Base-by-base conservation (phyloP, 1,139 yeast genomes). In the Kodamaea ohmeri region DNA sequence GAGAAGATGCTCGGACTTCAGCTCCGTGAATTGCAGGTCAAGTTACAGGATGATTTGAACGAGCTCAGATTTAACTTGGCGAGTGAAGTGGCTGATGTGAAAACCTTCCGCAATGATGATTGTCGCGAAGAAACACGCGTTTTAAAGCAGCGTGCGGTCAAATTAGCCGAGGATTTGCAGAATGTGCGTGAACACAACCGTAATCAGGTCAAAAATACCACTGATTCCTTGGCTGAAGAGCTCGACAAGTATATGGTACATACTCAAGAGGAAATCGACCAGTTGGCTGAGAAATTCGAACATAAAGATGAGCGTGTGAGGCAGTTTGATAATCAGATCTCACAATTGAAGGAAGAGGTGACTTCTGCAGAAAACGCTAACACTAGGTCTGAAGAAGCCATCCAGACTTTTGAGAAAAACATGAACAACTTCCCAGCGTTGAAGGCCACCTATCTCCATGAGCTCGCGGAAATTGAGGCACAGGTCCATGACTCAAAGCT, bases 51-150 rank as follows among this genome's bases (percentile, higher is more conserved):
- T 18, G 61, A 65, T 35, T 60, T 51, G 42, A 60, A 61, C 19
- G 67, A 65, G 29, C 44, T 63, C 25, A 59, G 58, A 34, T 62
- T 57, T 42, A 61, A 64, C 37, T 48, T 69, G 39, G 50, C 55
- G 25, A 51, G 60, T 33, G 69, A 68, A 41, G 43, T 67, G 7
- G 49, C 54, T 18, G 43, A 46, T 1, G 68, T 66, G 2, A 45
- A 47, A 34, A 41, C 45, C 2, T 65, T 52, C 42, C 56, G 58
- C 27, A 67, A 64, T 37, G 52, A 53, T 13, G 22, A 19, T 6
- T 31, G 25, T 25, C 3, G 38, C 17, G 32, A 26, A n/a, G 29
- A 35, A 12, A 19, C n/a, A n/a, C 11, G 13, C 4, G 13, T 21
- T 8, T 29, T 29, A 25, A 28, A 15, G 35, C 42, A 4, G 30